phyloP scores from a whole-genome alignment of 257 asterid species.

The Solanum rostratum region DNA sequence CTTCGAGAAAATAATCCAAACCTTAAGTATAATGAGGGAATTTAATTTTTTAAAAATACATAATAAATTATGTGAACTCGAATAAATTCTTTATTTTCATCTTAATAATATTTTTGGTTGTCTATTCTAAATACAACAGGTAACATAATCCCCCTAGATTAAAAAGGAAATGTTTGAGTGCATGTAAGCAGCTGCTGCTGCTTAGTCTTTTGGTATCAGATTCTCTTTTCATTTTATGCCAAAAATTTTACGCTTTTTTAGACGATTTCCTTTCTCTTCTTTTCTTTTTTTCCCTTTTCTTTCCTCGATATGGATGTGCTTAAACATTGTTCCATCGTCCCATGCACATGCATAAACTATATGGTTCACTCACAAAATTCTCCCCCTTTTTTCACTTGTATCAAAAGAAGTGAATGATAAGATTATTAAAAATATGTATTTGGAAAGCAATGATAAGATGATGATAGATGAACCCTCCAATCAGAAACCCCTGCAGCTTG shows the following conservation, averaged over 20 bases:
- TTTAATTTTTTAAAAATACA: too few relatives aligned
- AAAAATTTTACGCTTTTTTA: neutral
- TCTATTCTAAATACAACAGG: too few relatives aligned
- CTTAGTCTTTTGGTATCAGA: constrained; percentile 24
- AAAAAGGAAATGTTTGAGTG: neutral
- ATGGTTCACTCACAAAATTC: neutral
- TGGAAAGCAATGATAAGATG: constrained; percentile 30
- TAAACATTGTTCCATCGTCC: neutral
- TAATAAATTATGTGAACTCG: too few relatives aligned
- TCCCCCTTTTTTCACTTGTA: neutral
- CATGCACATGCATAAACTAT: constrained; percentile 10
- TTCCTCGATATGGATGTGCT: neutral
- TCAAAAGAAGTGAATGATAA: constrained; percentile 13
- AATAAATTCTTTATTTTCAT: too few relatives aligned
- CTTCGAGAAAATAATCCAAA: too few relatives aligned
- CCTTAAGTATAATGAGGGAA: too few relatives aligned
- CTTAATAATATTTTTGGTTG: too few relatives aligned
- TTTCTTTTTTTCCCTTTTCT: neutral
- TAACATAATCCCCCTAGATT: too few relatives aligned
- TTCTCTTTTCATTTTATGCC: constrained; percentile 22
- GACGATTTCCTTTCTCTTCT: constrained; percentile 4
- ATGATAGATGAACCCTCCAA: constrained; percentile 25
- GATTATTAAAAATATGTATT: neutral
- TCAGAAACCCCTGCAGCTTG: neutral
- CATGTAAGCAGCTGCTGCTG: neutral